Base-by-base conservation (phyloP, 2,329 filamentous ascomycete genomes). In the Zymoseptoria tritici region DNA sequence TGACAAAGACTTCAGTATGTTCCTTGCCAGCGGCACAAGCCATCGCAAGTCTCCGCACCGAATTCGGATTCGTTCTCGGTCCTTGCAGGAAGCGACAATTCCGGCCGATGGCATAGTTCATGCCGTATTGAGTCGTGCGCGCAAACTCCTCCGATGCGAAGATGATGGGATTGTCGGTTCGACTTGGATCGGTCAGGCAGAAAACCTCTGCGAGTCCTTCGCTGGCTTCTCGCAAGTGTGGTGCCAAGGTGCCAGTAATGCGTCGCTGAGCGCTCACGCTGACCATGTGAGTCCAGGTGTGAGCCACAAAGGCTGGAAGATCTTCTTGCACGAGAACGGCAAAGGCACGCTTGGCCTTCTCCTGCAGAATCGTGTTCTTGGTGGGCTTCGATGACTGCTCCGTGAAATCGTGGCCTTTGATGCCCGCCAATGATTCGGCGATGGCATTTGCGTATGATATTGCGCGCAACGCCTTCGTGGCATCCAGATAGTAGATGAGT, bases 71-170 rank as follows among this genome's bases (percentile, higher is more conserved):
- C 5, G 88, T 91, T 66, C 82, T 83, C 0, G 88, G 88, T 0
- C 89, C 89, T 71, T 91, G 89, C 1, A 92, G 80, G 67, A 92
- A 91, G 7, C 89, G 84, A 67, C 89, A 91, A 64, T 92, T 92
- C 31, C 87, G 83, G 0, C 89, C 89, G 19, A 92, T 82, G 2
- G 85, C 83, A 69, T 91, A 90, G 58, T 80, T 81, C 75, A 88
- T 84, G 3, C 87, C 87, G 68, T 91, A 91, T 64, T 91, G 86
- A 0, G 87, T 91, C 4, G 86, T 89, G 54, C 83, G 80, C 66
- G 89, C 83, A 66, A 90, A 91, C 72, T 89, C 87, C 79, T 90
- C 85, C 3, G 87, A 90, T 6, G 87, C 86, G 72, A 91, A 90
- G 1, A 91, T 83, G 61, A 91, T 89, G 0, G 88, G 89, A 68